Evolutionary conservation across 192 early-diverging fungal species (phyloP), one percentile per base, ranked within the genome.

Genomic region (Podila epicladia): DNA sequence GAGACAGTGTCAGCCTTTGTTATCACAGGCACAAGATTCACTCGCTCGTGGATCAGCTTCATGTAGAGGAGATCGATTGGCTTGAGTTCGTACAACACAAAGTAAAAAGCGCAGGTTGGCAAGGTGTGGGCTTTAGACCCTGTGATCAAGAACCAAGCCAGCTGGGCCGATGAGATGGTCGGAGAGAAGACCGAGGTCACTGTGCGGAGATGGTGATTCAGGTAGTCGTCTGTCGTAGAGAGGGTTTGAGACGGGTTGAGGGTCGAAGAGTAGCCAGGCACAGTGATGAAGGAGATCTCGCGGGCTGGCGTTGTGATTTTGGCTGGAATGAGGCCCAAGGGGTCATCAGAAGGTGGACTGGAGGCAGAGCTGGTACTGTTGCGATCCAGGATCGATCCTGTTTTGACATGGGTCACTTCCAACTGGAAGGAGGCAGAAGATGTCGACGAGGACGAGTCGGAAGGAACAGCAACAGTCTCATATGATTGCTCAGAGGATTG

Each of bases 31-130:
- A 98, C 94, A 58, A 98, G 85, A 77, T 97, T 98, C 58, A 97
- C 95, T 66, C 95, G 91, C 15, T 91, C 90, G 50, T 95, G 92
- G 64, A 98, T 86, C 61, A 93, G 89, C 88, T 96, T 96, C 95
- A 98, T 98, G 64, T 97, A 93, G 82, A 96, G 94, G 64, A 98
- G 94, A 73, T 98, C 97, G 9, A 96, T 85, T 49, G 93, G 91
- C 58, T 87, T 88, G 62, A 95, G 85, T 13, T 83, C 84, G 17
- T 57, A 62, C 15, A 64, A 35, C 26, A 71, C 68, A 70, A 70
- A 70, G 48, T 70, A 70, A 51, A 70, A 70, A 0, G 68, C 68
- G 49, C 58, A 60, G 38, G 68, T 70, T 2, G 68, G 68, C 28
- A 62, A 49, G 1, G 59, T 50, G 24, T 70, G 68, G 15, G 68